phyloP scores from a whole-genome alignment of 768 basidiomycete species.

The Podaxis mareebaensis region DNA sequence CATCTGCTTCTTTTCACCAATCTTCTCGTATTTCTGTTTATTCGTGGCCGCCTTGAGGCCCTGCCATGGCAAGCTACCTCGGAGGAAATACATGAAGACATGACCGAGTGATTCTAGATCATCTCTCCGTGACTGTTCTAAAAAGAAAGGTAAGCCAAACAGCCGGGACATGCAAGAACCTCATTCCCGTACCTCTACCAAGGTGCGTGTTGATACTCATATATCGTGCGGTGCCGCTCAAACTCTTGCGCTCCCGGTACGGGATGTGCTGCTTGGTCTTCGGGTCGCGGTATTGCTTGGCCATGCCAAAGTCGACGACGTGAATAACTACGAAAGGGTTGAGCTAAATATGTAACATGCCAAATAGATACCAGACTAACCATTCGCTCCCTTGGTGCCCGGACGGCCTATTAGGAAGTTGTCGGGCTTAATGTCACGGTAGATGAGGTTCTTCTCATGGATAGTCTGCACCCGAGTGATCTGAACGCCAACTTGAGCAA shows the following conservation, averaged over 20 bases:
- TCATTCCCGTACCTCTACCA: constrained; percentile 71
- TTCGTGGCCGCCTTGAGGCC: constrained; percentile 99
- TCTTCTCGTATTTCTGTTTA: constrained; percentile 99
- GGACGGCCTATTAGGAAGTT: constrained; percentile 98
- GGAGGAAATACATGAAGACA: constrained; percentile 99
- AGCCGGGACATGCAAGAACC: constrained; percentile 10
- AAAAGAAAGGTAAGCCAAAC: constrained; percentile 2
- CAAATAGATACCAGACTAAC: constrained; percentile 40
- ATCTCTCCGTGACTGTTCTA: constrained; percentile 91
- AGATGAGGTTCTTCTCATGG: constrained; percentile 99
- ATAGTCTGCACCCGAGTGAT: constrained; percentile 95
- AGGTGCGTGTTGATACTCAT: constrained; percentile 99
- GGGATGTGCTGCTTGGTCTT: constrained; percentile 99
- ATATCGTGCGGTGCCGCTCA: constrained; percentile 97
- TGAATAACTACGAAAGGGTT: constrained; percentile 65
- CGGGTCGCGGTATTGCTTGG: constrained; percentile 98
- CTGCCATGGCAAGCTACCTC: constrained; percentile 98
- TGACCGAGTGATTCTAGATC: constrained; percentile 99
- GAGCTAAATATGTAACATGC: constrained; percentile 13
- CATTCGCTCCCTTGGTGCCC: constrained; percentile 84
- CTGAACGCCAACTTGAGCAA: constrained; percentile 39
- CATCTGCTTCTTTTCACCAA: constrained; percentile 99
- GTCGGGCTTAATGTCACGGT: constrained; percentile 99
- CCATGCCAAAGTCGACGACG: constrained; percentile 99
- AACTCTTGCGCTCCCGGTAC: constrained; percentile 95